Evolutionary conservation across 2,329 filamentous ascomycete genomes (phyloP).

Genomic region (Aaosphaeria pasadenensis): DNA sequence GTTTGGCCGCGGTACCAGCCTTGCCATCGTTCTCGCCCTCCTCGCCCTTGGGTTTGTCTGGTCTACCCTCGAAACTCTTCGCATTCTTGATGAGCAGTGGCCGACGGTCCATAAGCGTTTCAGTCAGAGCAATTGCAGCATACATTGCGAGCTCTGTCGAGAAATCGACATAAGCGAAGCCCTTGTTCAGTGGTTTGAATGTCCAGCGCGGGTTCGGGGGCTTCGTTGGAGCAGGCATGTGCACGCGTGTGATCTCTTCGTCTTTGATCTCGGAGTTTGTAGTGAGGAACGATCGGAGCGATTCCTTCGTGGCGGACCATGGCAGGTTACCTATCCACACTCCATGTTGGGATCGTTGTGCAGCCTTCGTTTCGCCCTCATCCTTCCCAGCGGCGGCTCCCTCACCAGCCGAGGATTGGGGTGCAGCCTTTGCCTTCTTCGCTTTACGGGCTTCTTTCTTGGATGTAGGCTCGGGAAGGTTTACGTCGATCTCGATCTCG

Average conservation of each 20-base stretch:
- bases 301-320: constrained; percentile 73
- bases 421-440: constrained; percentile 70
- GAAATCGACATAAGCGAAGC: constrained; percentile 97
- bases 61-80: constrained; percentile 86
- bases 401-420: constrained; percentile 20
- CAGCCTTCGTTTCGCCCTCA: constrained; percentile 18
- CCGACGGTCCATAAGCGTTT: constrained; percentile 72
- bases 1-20: constrained; percentile 27
- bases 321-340: constrained; percentile 96
- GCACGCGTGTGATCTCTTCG: constrained; percentile 76
- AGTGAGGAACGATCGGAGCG: constrained; percentile 77
- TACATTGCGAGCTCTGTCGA: constrained; percentile 64
- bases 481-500: constrained; percentile 83
- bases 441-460: constrained; percentile 88
- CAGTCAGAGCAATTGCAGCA: constrained; percentile 81
- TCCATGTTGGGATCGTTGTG: constrained; percentile 71
- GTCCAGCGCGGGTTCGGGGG: constrained; percentile 37
- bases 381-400: constrained; percentile 25
- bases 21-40: constrained; percentile 19
- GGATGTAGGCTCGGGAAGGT: constrained; percentile 87
- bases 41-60: constrained; percentile 58
- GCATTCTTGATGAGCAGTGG: constrained; percentile 90
- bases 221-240: constrained; percentile 63
- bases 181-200: constrained; percentile 70
- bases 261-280: constrained; percentile 58